phyloP scores from a whole-genome alignment of 2,329 filamentous ascomycete genomes.

The Leptographium wingfieldii region DNA sequence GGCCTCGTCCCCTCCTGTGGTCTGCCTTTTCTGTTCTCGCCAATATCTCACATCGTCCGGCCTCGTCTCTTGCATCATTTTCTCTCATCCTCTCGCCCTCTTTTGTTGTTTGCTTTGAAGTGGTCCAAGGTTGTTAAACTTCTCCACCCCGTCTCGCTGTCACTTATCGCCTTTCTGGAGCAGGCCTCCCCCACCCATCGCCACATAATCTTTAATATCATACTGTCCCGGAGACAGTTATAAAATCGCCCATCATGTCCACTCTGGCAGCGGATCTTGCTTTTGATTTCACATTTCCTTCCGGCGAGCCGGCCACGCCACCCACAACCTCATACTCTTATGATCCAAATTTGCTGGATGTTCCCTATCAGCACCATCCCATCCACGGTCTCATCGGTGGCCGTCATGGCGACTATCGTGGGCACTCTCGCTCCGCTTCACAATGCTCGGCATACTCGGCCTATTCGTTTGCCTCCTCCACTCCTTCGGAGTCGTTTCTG shows the following conservation, averaged over 20 bases:
- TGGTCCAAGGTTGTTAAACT: neutral
- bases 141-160: slow-evolving; percentile 10
- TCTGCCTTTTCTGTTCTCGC: neutral
- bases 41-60: neutral
- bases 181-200: slow-evolving; percentile 15
- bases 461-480: slow-evolving; percentile 54
- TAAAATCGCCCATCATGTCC: slow-evolving; percentile 7
- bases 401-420: slow-evolving; percentile 13
- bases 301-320: slow-evolving; percentile 37
- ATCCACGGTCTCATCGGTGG: neutral
- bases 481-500: slow-evolving; percentile 40
- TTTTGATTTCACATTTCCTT: slow-evolving; percentile 47
- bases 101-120: neutral
- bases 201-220: slow-evolving; percentile 14
- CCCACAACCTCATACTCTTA: slow-evolving; percentile 35
- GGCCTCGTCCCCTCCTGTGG: slow-evolving; percentile 1
- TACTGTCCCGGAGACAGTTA: slow-evolving; percentile 4
- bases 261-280: slow-evolving; percentile 51
- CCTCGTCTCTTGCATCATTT: neutral
- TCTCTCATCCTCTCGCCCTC: slow-evolving; percentile 2
- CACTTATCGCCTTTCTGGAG: slow-evolving; percentile 15
- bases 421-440: slow-evolving; percentile 51
- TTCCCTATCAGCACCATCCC: slow-evolving; percentile 29
- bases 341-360: slow-evolving; percentile 43
- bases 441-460: slow-evolving; percentile 40